These are phyloP conservation scores for Biscutella laevigata DNA, from an alignment of 441 rosid species.

Conservation along the genomic window DNA sequence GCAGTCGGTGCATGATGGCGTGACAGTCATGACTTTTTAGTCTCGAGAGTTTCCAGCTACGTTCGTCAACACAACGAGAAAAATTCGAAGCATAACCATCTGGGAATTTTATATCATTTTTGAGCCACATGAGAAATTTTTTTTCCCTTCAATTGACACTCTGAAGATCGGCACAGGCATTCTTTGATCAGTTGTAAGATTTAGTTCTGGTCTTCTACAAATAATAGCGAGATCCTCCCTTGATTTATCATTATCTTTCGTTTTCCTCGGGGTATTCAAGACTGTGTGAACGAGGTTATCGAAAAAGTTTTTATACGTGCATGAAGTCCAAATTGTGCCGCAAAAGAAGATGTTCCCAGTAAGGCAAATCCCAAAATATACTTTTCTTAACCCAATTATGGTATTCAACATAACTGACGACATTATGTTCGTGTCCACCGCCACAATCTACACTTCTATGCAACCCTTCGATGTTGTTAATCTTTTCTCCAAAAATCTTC, in stretches of 20 bases:
- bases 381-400: slow-evolving; percentile 1
- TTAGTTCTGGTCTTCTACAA: neutral
- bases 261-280: neutral
- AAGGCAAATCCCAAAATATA: neutral
- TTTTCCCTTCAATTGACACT: neutral
- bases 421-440: neutral
- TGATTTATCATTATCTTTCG: neutral
- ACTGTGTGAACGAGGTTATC: neutral
- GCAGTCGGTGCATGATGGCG: neutral
- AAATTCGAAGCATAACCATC: neutral
- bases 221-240: neutral
- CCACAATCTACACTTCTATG: neutral
- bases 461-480: neutral
- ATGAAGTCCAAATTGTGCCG: neutral
- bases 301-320: neutral
- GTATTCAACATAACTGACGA: neutral
- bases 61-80: neutral
- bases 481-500: neutral
- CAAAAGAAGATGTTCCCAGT: neutral
- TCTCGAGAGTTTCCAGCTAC: neutral
- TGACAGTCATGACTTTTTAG: neutral
- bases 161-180: neutral
- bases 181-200: neutral
- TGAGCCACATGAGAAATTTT: neutral
- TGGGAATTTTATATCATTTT: neutral